Base-by-base conservation (phyloP, 257 asterid genomes). In the Perilla frutescens region DNA sequence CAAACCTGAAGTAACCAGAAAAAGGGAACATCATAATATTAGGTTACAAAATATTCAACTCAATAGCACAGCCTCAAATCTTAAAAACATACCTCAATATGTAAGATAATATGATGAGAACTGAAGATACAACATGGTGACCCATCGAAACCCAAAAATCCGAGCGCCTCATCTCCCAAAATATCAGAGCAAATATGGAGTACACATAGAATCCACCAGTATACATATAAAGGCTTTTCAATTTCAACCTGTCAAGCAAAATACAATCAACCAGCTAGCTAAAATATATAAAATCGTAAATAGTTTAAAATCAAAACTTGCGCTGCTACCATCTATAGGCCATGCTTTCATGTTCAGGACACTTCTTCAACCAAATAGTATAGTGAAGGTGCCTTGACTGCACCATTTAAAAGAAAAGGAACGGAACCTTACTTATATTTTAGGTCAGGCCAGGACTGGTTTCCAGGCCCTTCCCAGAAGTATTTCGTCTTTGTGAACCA, bases 141-240 rank as follows among this genome's bases (percentile, higher is more conserved):
- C 91, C 70, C 98, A 93, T 93, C 8, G 98, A 93, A 65, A 93
- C 97, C 55, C 96, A 96, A 79, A 91, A 93, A 83, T 93, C 98
- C 10, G 98, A 88, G 60, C 98, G 96, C 83, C 93, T 83, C 41
- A 96, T 93, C 80, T 93, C 98, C 98, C 98, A 93, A 70, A 87
- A 91, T 48, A 93, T 70, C 67, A 93, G 88, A 13, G 98, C 97
- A 82, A 93, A 93, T 75, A 93, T 93, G 65, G 98, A 91, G 83
- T 89, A 93, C 3, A 86, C 74, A 75, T 93, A 93, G 85, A 93
- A 93, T 71, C 97, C 98, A 20, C 98, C 93, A 6, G 81, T 74
- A 67, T 93, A 93, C 96, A 91, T 87, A 68, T 91, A 91, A 14
- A 89, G 91, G 44, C 82, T 96, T 86, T 93, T 93, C 83, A 91